Base-by-base conservation (phyloP, 192 early-diverging fungal species). In the Mortierella hygrophila region DNA sequence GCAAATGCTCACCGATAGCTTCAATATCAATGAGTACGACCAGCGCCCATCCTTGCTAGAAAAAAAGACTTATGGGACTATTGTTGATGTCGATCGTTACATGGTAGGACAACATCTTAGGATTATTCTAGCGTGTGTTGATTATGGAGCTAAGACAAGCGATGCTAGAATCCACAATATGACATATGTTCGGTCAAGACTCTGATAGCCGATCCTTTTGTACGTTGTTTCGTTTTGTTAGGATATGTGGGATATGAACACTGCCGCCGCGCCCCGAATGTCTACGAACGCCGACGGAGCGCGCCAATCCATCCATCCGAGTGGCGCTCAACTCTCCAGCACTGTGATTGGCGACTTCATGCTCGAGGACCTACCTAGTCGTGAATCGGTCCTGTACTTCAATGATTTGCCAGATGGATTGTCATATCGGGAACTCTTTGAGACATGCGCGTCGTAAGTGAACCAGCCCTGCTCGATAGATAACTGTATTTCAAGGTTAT, bases 61-160 rank as follows among this genome's bases (percentile, higher is more conserved):
- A 23, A 26, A 80, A 6, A 80, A 81, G 65, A 60, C 57, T 10
- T 80, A 75, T 26, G 13, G 55, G 29, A 70, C 75, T 69, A 60
- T 86, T 9, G 75, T 81, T 69, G 84, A 74, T 35, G 81, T 86
- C 60, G 84, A 86, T 42, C 65, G 75, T 40, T 81, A 81, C 44
- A 86, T 86, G 84, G 84, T 86, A 72, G n/a, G 68, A 35, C 16
- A 16, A 15, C 46, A 32, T 0, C 23, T 52, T 29, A 15, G 32
- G 16, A 15, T 32, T 49, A 23, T 4, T 11, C 20, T 11, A 32
- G 4, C 20, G 6, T 15, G 10, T 73, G 46, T 73, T 52, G 44
- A 42, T n/a, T 44, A 20, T 20, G 69, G 38, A 4, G 41, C 32
- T 9, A 37, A 16, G 38, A 40, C 38, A 40, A 23, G 20, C 3